These are phyloP conservation scores for Boletus subcaerulescens DNA, from an alignment of 768 basidiomycete species.

Conservation along the genomic window DNA sequence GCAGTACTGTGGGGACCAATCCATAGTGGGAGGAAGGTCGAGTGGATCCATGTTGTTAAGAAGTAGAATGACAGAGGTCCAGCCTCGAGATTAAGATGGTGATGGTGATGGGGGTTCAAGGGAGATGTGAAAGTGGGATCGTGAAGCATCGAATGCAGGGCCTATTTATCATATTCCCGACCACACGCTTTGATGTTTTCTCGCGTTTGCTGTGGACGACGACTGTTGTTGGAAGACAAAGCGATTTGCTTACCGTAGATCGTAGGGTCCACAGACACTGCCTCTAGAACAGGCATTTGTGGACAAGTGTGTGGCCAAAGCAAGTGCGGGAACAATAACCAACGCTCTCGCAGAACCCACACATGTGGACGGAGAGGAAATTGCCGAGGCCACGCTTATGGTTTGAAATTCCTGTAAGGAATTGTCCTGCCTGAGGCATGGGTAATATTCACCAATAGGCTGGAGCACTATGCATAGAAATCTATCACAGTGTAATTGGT, in stretches of 20 bases:
- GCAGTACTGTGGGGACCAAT: constrained; percentile 17
- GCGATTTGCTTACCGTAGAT: neutral
- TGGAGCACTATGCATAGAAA: too few species aligned
- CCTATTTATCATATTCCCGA: constrained; percentile 12
- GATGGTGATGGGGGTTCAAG: neutral
- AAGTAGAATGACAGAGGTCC: neutral
- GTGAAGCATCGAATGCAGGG: neutral
- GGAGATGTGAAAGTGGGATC: neutral
- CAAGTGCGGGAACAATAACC: neutral
- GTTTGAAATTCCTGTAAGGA: too few species aligned
- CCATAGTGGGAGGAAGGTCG: constrained; percentile 5
- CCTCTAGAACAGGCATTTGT: neutral
- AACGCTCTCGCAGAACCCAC: neutral
- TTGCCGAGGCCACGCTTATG: neutral
- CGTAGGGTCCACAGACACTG: constrained; percentile 1
- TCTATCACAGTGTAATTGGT: too few species aligned
- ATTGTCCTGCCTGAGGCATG: too few species aligned
- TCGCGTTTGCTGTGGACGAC: constrained; percentile 5
- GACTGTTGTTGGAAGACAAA: constrained; percentile 10
- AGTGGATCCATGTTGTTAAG: constrained; percentile 1
- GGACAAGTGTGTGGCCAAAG: constrained; percentile 1
- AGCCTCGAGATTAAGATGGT: neutral
- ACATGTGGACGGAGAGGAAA: neutral
- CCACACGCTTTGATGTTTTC: constrained; percentile 6
- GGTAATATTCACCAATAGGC: too few species aligned